Evolutionary conservation across 2,329 filamentous ascomycete genomes (phyloP), one percentile per base, ranked within the genome.

Genomic region (Furcasterigmium furcatum): DNA sequence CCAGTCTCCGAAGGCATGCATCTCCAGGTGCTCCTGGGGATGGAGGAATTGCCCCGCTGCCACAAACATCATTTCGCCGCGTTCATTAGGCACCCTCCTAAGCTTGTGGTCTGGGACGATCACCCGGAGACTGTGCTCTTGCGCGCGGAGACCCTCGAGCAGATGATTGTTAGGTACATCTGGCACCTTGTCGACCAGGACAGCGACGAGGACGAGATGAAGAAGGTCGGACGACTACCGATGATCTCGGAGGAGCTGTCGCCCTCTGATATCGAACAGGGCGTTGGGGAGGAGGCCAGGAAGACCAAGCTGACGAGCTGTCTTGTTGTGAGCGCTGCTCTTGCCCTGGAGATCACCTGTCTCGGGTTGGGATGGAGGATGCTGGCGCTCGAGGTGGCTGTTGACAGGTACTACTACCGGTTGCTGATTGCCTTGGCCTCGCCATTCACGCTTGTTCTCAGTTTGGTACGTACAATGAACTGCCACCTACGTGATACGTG

Each of bases 1-100:
- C 80, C 82, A 9, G 66, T 86, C 12, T 63, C 72, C 18, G 68
- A 76, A 43, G 79, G 78, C 7, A 70, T 84, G 13, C 76, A 76
- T 19, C 63, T 86, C 8, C 83, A 87, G 55, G 76, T 86, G 6
- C 65, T 86, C 19, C 75, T 74, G 2, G 74, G 72, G 41, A 74
- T 85, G 46, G 65, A 68, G 2, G 72, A 77, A 42, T 66, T 87
- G 4, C 75, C 78, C 1, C 62, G 68, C 19, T 84, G 80, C 53
- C 73, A 82, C 58, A 81, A 82, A 58, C 79, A 84, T 61, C 80
- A 84, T 49, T 84, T 81, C 55, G 80, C 77, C n/a, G 80, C 80
- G 9, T 84, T 84, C 58, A 77, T 84, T 45, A 70, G 74, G 49
- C 76, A 82, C 51, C 65, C 70, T 16, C 68, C 70, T 41, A 69